Conservation (phyloP, 306 rosid genomes). For the Ceratonia siliqua region DNA sequence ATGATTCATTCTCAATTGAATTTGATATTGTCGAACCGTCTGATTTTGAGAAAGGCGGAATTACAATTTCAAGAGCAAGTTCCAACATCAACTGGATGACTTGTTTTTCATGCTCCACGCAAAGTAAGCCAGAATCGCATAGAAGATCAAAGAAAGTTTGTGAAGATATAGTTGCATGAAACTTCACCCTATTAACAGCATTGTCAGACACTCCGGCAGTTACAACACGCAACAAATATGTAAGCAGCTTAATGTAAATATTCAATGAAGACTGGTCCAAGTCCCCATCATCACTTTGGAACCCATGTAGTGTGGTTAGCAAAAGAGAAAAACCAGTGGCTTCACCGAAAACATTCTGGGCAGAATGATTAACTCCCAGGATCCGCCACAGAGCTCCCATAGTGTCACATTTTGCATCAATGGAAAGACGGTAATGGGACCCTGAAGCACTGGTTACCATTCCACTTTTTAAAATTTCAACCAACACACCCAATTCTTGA, state of each 20-base stretch:
- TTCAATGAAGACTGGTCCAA: constrained; percentile 58
- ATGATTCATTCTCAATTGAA: constrained; percentile 49
- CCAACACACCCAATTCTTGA: constrained; percentile 83
- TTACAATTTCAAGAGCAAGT: constrained; percentile 87
- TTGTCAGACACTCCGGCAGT: constrained; percentile 86
- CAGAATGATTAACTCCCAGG: constrained; percentile 75
- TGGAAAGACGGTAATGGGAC: constrained; percentile 74
- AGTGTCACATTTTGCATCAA: constrained; percentile 91
- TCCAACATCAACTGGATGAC: constrained; percentile 92
- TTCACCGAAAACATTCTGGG: constrained; percentile 93
- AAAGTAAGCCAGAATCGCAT: constrained; percentile 86
- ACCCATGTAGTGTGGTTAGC: constrained; percentile 92
- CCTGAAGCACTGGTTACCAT: constrained; percentile 87
- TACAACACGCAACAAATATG: constrained; percentile 73
- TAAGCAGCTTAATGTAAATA: constrained; percentile 63
- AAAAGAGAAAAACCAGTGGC: constrained; percentile 97
- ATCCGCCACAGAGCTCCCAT: constrained; percentile 94
- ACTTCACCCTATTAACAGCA: constrained; percentile 76
- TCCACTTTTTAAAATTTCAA: constrained; percentile 96
- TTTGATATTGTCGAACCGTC: constrained; percentile 56
- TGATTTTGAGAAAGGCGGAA: constrained; percentile 73
- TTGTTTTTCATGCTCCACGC: constrained; percentile 87
- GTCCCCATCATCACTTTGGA: constrained; percentile 73
- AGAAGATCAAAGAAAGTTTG: constrained; percentile 94
- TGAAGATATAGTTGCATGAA: constrained; percentile 75